These are phyloP conservation scores for Sicyos edulis DNA, from an alignment of 306 rosid genomes.

Conservation along the genomic window DNA sequence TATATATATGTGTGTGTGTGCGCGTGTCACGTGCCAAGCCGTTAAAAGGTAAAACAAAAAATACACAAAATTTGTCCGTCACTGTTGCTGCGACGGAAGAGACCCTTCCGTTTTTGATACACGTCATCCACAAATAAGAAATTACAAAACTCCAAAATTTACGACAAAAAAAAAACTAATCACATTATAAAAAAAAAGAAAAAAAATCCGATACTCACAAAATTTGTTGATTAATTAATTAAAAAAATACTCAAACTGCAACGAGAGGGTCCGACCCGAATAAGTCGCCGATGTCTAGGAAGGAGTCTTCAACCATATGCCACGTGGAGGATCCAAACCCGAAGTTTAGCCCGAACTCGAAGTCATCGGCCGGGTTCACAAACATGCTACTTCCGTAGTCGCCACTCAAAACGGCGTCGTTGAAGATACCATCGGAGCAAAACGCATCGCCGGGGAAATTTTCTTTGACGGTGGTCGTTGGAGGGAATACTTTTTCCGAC, in stretches of 20 bases:
- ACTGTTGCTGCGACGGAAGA: slow-evolving; percentile 15
- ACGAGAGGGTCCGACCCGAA: slow-evolving; percentile 57
- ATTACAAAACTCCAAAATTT: slow-evolving; percentile 6
- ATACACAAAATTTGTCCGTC: slow-evolving; percentile 2
- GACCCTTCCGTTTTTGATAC: slow-evolving; percentile 7
- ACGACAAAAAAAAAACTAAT: neutral
- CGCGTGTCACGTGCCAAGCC: slow-evolving; percentile 14
- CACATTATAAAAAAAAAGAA: too few species aligned
- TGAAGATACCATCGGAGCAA: slow-evolving; percentile 38
- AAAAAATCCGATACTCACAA: slow-evolving; percentile 1
- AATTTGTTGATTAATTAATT: neutral
- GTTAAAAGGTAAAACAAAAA: neutral
- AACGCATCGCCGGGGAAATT: slow-evolving; percentile 35
- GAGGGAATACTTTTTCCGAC: slow-evolving; percentile 19
- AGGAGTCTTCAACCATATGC: slow-evolving; percentile 42
- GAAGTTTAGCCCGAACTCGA: slow-evolving; percentile 47
- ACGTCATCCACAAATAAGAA: neutral
- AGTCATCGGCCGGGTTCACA: slow-evolving; percentile 28
- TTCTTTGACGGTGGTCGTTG: slow-evolving; percentile 21
- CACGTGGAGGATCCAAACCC: slow-evolving; percentile 40
- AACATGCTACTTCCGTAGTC: slow-evolving; percentile 23
- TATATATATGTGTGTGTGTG: neutral
- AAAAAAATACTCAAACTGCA: slow-evolving; percentile 35
- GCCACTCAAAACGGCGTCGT: slow-evolving; percentile 24
- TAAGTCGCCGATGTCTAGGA: slow-evolving; percentile 76